phyloP scores from a whole-genome alignment of 2,329 filamentous ascomycete species.

The Arachnomyces sp. region DNA sequence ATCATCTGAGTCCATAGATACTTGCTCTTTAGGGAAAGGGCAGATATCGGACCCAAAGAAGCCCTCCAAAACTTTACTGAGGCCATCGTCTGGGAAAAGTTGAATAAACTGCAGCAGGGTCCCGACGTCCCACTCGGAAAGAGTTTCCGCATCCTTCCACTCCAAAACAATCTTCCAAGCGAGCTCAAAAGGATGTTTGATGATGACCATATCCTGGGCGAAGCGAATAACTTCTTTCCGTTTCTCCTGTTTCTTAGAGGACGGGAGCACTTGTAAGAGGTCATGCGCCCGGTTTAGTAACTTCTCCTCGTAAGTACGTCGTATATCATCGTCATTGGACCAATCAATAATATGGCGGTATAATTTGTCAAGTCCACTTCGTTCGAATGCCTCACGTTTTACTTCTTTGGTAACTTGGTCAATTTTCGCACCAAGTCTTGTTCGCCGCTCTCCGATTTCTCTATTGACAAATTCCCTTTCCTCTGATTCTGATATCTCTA shows the following conservation, averaged over 20 bases:
- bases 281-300: slow-evolving; percentile 75
- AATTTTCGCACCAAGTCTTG: slow-evolving; percentile 74
- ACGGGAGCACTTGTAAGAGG: slow-evolving; percentile 59
- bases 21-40: slow-evolving; percentile 56
- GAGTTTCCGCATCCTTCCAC: slow-evolving; percentile 71
- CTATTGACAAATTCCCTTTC: slow-evolving; percentile 86
- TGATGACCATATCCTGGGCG: slow-evolving; percentile 89
- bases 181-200: slow-evolving; percentile 80
- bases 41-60: slow-evolving; percentile 79
- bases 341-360: slow-evolving; percentile 85
- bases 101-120: slow-evolving; percentile 73
- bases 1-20: slow-evolving; percentile 31
- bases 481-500: slow-evolving; percentile 73
- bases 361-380: slow-evolving; percentile 69
- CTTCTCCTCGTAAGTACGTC: slow-evolving; percentile 84
- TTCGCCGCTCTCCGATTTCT: slow-evolving; percentile 81
- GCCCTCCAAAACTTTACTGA: slow-evolving; percentile 72
- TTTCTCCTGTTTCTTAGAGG: slow-evolving; percentile 62
- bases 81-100: slow-evolving; percentile 76
- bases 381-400: slow-evolving; percentile 71
- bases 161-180: slow-evolving; percentile 90
- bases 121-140: slow-evolving; percentile 68
- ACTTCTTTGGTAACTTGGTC: slow-evolving; percentile 79
- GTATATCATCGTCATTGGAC: slow-evolving; percentile 76
- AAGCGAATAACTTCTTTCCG: slow-evolving; percentile 65